Base-by-base conservation (phyloP, 345 rosid species). In the Cardamine occulta region DNA sequence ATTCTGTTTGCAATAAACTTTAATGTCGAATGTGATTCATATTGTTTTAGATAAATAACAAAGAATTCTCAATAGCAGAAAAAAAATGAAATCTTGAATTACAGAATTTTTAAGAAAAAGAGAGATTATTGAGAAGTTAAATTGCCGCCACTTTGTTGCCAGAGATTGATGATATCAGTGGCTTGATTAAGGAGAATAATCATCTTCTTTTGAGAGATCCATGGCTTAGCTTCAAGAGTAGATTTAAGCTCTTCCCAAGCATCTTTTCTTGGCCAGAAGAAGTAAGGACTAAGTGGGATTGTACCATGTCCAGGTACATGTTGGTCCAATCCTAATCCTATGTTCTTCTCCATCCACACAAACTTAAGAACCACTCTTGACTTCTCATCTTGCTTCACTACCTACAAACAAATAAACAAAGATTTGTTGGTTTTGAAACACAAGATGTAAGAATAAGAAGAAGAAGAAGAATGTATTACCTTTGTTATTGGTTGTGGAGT, bases 281-380 rank as follows among this genome's bases (percentile, higher is more conserved):
- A 90, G 72, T 88, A 90, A 8, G 91, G 91, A 68, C 93, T 90
- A 47, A 90, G 74, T 42, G 96, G 96, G 45, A 86, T 79, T 8
- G 96, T 74, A 2, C 96, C 93, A 68, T 87, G 86, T 45, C 93
- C 93, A 9, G 96, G 90, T 15, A 90, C 83, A 69, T 74, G 71
- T 68, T 90, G 91, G 83, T 90, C 90, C 66, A 88, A 81, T 19
- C 79, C 90, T 74, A 90, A 67, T 58, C 91, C 96, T 7, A 90
- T 88, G 85, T 88, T 88, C 86, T 90, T 90, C 82, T 90, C 91
- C 96, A 88, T 88, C 96, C 96, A 90, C 74, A 90, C 83, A 68
- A 90, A 88, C 79, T 90, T 90, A 72, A 90, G 76, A 51, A 90
- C 89, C 66, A 88, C 66, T 79, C 90, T 84, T 31, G 91, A 84